Percentiles rank a stretch among this genome's conserved stretches.
Conservation (phyloP, 768 basidiomycete genomes). For the Lactarius evosmus region DNA sequence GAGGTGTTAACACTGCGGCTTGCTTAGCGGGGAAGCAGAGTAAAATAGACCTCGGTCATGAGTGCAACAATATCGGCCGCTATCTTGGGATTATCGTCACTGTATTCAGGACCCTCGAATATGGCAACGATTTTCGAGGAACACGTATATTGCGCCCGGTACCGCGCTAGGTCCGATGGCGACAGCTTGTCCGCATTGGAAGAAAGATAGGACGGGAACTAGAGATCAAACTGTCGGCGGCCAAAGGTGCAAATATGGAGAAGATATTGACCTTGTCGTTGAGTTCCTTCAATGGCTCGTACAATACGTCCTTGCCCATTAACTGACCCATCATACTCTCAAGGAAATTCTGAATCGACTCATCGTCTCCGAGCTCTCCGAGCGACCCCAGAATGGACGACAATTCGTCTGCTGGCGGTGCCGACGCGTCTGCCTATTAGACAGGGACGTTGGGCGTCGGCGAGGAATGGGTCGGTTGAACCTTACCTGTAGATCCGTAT, state of each 20-base stretch:
- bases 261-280: slow-evolving; percentile 52
- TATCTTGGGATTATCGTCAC: slow-evolving; percentile 49
- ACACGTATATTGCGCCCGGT: slow-evolving; percentile 54
- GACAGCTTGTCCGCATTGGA: slow-evolving; percentile 53
- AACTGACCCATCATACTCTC: slow-evolving; percentile 81
- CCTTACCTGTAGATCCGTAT: slow-evolving; percentile 49
- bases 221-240: slow-evolving; percentile 1
- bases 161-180: slow-evolving; percentile 58
- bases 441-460: slow-evolving; percentile 13
- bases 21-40: not conserved
- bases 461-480: not conserved
- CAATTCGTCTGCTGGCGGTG: slow-evolving; percentile 41
- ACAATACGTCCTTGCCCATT: slow-evolving; percentile 79
- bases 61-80: slow-evolving; percentile 54
- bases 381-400: slow-evolving; percentile 54
- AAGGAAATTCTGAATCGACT: slow-evolving; percentile 61
- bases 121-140: slow-evolving; percentile 57
- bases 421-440: slow-evolving; percentile 31
- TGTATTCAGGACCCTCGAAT: slow-evolving; percentile 62
- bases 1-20: not conserved
- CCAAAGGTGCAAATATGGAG: slow-evolving; percentile 1
- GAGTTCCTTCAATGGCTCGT: slow-evolving; percentile 83
- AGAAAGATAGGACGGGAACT: slow-evolving; percentile 78
- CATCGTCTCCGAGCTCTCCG: slow-evolving; percentile 39
- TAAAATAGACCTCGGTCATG: slow-evolving; percentile 64